Conservation (phyloP, 306 rosid species). For the Coriaria nepalensis region DNA sequence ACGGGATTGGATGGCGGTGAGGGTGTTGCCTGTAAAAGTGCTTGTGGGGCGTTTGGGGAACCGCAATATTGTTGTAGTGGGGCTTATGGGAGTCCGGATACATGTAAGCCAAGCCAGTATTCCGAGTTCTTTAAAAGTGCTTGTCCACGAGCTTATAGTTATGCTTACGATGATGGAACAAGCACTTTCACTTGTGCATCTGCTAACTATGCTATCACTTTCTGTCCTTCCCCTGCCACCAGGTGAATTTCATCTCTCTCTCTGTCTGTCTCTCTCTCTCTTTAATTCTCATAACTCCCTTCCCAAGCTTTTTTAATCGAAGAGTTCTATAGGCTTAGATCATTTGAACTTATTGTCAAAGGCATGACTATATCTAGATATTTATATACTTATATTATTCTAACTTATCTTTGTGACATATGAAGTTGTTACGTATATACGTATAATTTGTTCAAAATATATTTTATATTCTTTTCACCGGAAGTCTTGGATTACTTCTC, state of each 20-base stretch:
- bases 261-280: too few species aligned
- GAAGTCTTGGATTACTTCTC: too few species aligned
- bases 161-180: conserved; percentile 8
- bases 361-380: too few species aligned
- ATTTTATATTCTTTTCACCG: too few species aligned
- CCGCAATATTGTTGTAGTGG: conserved; percentile 11
- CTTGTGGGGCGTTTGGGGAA: conserved; percentile 6
- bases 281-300: not conserved
- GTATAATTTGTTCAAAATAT: too few species aligned
- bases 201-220: not conserved
- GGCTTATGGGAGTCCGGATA: not conserved
- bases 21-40: conserved; percentile 7
- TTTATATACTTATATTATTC: too few species aligned
- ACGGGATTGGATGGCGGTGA: not conserved
- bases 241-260: not conserved
- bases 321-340: not conserved
- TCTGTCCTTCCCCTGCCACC: not conserved
- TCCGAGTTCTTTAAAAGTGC: not conserved
- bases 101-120: not conserved
- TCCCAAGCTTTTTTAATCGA: not conserved
- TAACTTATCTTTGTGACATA: too few species aligned
- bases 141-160: conserved; percentile 6
- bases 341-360: too few species aligned
- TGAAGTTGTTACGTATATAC: too few species aligned
- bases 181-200: conserved; percentile 6